phyloP scores from a whole-genome alignment of 129 eudicot species.

The Centaurea solstitialis region DNA sequence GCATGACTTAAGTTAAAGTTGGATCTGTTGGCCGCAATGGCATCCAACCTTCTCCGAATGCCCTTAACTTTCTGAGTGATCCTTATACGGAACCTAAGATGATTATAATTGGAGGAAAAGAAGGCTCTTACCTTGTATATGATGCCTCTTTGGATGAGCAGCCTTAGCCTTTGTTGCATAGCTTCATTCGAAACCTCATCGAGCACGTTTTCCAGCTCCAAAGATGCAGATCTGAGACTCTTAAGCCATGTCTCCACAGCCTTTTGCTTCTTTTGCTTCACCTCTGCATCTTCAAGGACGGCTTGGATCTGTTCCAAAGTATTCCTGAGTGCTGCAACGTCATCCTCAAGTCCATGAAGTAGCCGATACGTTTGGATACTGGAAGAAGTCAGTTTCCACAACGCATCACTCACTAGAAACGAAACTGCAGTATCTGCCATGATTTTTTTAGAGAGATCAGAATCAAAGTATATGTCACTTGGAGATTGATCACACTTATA shows the following conservation, averaged over 20 bases:
- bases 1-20: not conserved
- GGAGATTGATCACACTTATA: not conserved
- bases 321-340: not conserved
- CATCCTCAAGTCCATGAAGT: not conserved
- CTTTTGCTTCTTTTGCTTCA: not conserved
- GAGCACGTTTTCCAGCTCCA: conserved; percentile 11
- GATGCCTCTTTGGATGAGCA: too few relatives aligned
- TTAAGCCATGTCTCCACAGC: conserved; percentile 20
- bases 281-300: conserved; percentile 20
- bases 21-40: too few relatives aligned
- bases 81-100: too few relatives aligned
- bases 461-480: not conserved
- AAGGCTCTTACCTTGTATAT: too few relatives aligned
- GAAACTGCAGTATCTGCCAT: conserved; percentile 10
- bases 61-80: too few relatives aligned
- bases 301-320: conserved; percentile 13
- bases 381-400: conserved; percentile 4
- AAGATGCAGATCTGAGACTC: conserved; percentile 16
- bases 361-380: conserved; percentile 10
- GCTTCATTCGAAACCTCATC: conserved; percentile 16
- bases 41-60: too few relatives aligned
- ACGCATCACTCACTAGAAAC: conserved; percentile 2
- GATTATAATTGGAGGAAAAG: too few relatives aligned
- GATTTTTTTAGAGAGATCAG: not conserved
- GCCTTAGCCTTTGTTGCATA: too few relatives aligned